Conservation (phyloP, 345 rosid genomes). For the Microthlaspi erraticum region DNA sequence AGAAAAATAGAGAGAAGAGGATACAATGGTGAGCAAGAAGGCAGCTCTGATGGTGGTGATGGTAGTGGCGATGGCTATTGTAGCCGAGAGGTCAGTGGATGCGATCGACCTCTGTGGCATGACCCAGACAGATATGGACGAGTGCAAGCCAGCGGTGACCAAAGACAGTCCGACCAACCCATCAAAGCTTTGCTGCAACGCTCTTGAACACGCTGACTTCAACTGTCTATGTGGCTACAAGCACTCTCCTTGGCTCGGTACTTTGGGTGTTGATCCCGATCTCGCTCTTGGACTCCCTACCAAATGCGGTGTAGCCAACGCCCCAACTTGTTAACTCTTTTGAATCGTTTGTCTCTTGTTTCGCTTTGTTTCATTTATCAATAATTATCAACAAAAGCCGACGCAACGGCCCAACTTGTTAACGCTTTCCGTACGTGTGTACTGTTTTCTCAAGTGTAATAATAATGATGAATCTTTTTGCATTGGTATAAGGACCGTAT, state of each 20-base stretch:
- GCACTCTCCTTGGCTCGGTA: conserved; percentile 53
- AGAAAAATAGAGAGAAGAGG: neutral
- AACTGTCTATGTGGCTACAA: conserved; percentile 68
- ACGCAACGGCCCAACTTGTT: neutral
- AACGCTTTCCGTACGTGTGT: neutral
- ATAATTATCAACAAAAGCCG: too few species aligned
- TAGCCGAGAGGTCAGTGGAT: conserved; percentile 33
- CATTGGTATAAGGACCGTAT: too few species aligned
- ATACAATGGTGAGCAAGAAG: conserved; percentile 36
- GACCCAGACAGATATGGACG: conserved; percentile 50
- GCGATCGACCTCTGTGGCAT: conserved; percentile 55
- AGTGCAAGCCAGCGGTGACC: conserved; percentile 70
- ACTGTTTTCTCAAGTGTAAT: neutral
- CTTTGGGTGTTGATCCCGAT: conserved; percentile 69
- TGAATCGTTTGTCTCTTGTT: too few species aligned
- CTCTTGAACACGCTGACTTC: conserved; percentile 56
- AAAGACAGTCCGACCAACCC: conserved; percentile 59
- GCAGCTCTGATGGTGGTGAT: neutral
- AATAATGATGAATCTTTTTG: neutral
- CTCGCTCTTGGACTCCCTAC: conserved; percentile 64
- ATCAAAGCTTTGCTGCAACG: conserved; percentile 57
- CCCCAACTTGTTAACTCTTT: conserved; percentile 29
- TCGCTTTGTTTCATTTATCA: too few species aligned
- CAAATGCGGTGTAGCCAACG: conserved; percentile 20
- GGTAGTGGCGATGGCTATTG: neutral